Conservation (phyloP, 139 green algal species). For the Mesostigma viride region DNA sequence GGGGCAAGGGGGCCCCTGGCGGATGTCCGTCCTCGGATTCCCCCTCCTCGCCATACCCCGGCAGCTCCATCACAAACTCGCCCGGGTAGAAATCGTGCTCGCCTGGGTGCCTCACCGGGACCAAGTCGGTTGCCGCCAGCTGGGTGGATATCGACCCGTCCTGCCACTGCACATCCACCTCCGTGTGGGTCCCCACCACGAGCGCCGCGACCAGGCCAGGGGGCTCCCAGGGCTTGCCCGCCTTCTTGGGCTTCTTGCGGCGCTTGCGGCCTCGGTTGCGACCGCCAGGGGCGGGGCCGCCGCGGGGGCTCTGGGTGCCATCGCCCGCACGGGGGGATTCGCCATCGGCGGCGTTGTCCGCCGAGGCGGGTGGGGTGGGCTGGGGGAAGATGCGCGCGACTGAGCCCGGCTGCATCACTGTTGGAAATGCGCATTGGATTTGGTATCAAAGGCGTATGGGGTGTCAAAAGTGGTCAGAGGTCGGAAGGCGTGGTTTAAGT, state of each 20-base stretch:
- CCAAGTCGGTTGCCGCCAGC: constrained; percentile 13
- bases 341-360: neutral
- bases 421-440: no score
- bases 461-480: no score
- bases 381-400: no score
- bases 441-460: no score
- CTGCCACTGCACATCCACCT: constrained; percentile 40
- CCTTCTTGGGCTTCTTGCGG: neutral
- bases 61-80: constrained; percentile 33
- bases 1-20: no score
- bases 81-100: constrained; percentile 45
- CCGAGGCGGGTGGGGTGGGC: neutral
- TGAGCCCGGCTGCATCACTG: no score
- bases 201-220: neutral
- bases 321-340: neutral
- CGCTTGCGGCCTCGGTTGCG: neutral
- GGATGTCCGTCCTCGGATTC: no score
- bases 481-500: no score
- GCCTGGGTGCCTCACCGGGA: constrained; percentile 33
- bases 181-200: constrained; percentile 22
- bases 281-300: neutral
- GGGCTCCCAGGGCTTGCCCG: neutral
- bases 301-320: neutral
- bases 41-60: constrained; percentile 10
- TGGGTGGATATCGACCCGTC: constrained; percentile 15